Base-by-base conservation (phyloP, 768 basidiomycete species). In the Mycena kentingensis region DNA sequence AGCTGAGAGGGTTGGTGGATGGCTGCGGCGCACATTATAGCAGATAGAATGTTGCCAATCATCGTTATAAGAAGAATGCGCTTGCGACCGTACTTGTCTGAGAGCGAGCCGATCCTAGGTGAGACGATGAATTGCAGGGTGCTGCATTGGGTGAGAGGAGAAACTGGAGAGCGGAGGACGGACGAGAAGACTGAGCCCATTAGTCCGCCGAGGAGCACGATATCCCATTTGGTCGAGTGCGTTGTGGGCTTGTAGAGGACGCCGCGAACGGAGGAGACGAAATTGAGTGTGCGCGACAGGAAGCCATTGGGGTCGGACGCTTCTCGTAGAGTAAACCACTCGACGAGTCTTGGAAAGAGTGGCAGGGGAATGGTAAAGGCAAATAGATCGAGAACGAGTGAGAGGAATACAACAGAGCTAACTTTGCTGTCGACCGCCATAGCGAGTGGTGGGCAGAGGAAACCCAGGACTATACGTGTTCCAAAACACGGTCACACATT, bases 281-380 rank as follows among this genome's bases (percentile, higher is more conserved):
- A 74, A 46, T 72, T 64, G 28, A 98, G 74, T 2, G 90, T 93
- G 28, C 73, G 77, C 13, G 86, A 82, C 58, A 97, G 72, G 66
- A 96, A 82, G 18, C 90, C 85, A 46, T 73, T 72, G 5, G 87
- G 78, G 58, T 88, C 77, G 24, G 85, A 79, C 26, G 80, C 74
- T 72, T 97, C 93, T 58, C 87, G 80, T 65, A 83, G 69, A 1
- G 85, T 86, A 66, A 93, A 95, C 89, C 89, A 93, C 72, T 95
- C 87, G 36, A 97, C 94, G 44, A 98, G 77, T n/a, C 95, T 84
- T n/a, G 96, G 96, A 70, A 98, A 98, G 26, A 98, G 81, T 19
- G 96, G 96, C n/a, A 98, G 78, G 10, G 93, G 94, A 39, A 96
- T 90, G 21, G 93, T 97, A 70, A 95, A 96, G 12, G 93, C 91